Base-by-base conservation (phyloP, 176 grass and related monocot species). In the Raddia distichophylla region DNA sequence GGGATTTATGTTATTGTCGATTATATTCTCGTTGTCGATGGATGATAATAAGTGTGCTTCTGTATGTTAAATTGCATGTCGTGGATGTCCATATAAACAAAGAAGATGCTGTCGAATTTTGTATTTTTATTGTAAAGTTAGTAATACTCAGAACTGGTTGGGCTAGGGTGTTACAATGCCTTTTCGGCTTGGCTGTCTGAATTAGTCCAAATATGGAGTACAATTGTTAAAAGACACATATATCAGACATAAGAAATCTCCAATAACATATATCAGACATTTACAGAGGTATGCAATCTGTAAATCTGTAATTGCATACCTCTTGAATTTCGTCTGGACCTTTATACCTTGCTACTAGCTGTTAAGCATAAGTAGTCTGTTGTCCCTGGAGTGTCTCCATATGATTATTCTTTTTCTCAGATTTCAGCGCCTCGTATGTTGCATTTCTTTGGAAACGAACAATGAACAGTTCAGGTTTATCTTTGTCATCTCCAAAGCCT, bases 371-470 rank as follows among this genome's bases (percentile, higher is more conserved):
- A 55, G 88, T 67, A 55, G 42, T 63, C 15, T 90, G 79, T 57
- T 85, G 75, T 75, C 83, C 90, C 53, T 86, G 77, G 37, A 90
- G 62, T 84, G 68, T 67, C 13, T 91, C 84, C 58, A 86, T 73
- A 14, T 87, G 80, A 88, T 89, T 91, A 34, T 85, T 84, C 69
- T 55, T 89, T 84, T 86, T 93, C 64, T 95, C 82, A 35, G 67
- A 62, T 83, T 91, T 83, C 12, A 91, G 17, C 18, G 85, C 89
- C 75, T 87, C 90, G 10, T 95, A 91, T 80, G 87, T 93, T 86
- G 90, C 83, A 85, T 94, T 93, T 87, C 88, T 93, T 89, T 95
- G 89, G 74, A 93, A 98, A 50, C 95, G 95, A 12, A 95, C 84
- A 64, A 98, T 87, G 65, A 98, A 94, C 65, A 95, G 52, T 86